Conservation (phyloP, 176 grass and related monocot genomes). For the Aegilops bicornis region DNA sequence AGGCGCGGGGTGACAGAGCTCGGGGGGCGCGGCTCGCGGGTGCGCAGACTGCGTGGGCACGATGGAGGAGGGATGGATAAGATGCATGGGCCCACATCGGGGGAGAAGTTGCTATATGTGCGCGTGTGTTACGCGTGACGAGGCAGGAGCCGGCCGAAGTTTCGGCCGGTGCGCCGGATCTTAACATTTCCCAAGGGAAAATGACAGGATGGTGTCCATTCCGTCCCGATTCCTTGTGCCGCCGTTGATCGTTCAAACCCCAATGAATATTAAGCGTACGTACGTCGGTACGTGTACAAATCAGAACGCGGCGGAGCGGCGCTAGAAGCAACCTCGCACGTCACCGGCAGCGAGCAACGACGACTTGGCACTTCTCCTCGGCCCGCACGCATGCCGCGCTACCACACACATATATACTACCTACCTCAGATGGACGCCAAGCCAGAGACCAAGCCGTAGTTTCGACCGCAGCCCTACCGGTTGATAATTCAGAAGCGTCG, state of each 20-base stretch:
- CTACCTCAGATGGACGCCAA: neutral
- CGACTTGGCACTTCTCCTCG: neutral
- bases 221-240: neutral
- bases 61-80: no score
- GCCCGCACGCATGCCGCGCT: neutral
- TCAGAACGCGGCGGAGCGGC: neutral
- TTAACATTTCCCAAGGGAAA: no score
- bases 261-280: neutral
- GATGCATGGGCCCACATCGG: no score
- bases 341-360: slow-evolving; percentile 8
- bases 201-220: neutral
- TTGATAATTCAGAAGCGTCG: neutral
- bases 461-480: neutral
- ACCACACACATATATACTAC: neutral
- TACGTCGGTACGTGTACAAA: neutral
- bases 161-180: no score
- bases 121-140: no score
- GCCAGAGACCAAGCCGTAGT: neutral
- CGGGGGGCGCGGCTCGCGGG: no score
- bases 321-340: neutral
- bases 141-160: no score
- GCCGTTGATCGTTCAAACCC: neutral
- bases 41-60: no score
- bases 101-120: no score
- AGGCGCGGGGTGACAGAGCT: no score